Conservation (phyloP, 192 early-diverging fungal species). For the Coemansia sp. region DNA sequence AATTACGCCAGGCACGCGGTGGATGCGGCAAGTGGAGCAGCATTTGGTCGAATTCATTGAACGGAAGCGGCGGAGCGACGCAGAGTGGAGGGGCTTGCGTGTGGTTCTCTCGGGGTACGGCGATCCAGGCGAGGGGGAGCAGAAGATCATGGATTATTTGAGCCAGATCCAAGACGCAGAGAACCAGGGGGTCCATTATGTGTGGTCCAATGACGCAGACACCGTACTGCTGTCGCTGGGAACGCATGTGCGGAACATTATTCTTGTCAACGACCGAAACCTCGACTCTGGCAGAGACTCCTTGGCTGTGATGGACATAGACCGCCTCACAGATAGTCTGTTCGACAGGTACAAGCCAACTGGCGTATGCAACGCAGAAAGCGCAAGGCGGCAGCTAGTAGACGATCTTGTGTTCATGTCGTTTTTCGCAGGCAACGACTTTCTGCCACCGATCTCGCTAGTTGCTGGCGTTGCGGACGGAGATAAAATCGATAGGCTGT, state of each 20-base stretch:
- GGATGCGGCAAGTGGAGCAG: constrained; percentile 83
- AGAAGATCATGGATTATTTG: constrained; percentile 98
- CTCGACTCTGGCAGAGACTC: constrained; percentile 29
- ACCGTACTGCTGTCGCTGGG: constrained; percentile 92
- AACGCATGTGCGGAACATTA: constrained; percentile 90
- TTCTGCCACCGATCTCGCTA: constrained; percentile 65
- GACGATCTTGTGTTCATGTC: constrained; percentile 95
- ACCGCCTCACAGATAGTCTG: constrained; percentile 46
- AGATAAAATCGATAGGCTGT: constrained; percentile 58
- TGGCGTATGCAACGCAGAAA: not conserved
- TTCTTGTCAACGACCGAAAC: constrained; percentile 86
- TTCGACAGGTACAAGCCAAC: constrained; percentile 74
- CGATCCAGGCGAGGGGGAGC: constrained; percentile 97
- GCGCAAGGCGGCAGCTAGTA: constrained; percentile 56
- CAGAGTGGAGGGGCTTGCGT: constrained; percentile 78
- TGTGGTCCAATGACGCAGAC: constrained; percentile 97
- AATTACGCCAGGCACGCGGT: constrained; percentile 93
- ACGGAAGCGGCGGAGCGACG: constrained; percentile 73
- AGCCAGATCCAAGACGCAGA: constrained; percentile 75
- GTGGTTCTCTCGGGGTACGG: constrained; percentile 91
- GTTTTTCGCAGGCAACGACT: constrained; percentile 96
- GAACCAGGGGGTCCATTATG: constrained; percentile 61
- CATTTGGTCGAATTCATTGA: constrained; percentile 84
- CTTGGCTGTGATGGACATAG: constrained; percentile 13
- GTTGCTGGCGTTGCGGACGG: constrained; percentile 53